A percentile compares a stretch with the other conserved stretches of the same genome.
These are phyloP conservation scores for Chaetothyriales sp. DNA, from an alignment of 2,329 filamentous ascomycete genomes.

Conservation along the genomic window DNA sequence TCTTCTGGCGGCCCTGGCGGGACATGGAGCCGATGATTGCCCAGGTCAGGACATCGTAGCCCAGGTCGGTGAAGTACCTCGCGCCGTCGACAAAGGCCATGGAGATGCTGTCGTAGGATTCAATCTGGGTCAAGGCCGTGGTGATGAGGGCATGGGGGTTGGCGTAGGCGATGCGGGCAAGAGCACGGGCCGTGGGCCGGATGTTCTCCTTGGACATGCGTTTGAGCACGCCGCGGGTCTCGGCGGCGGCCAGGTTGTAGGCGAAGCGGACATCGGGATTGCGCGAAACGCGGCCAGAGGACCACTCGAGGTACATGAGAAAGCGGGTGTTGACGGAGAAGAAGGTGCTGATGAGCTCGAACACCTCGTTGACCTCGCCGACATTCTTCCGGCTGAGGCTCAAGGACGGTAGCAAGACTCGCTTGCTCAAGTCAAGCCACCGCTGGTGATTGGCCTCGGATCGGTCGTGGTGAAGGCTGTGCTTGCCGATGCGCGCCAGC, in stretches of 20 bases:
- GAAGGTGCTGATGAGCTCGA: slow-evolving; percentile 66
- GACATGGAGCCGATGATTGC: slow-evolving; percentile 63
- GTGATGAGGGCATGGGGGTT: slow-evolving; percentile 86
- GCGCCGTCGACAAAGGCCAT: slow-evolving; percentile 90
- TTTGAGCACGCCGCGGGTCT: slow-evolving; percentile 78
- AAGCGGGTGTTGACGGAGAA: slow-evolving; percentile 65
- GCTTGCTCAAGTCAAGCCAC: slow-evolving; percentile 74
- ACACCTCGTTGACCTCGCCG: slow-evolving; percentile 72
- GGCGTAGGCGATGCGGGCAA: slow-evolving; percentile 84
- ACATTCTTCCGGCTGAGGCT: slow-evolving; percentile 78
- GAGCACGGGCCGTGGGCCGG: slow-evolving; percentile 66
- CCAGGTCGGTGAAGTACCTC: slow-evolving; percentile 81
- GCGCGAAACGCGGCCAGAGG: slow-evolving; percentile 62
- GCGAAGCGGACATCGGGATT: slow-evolving; percentile 63
- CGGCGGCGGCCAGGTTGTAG: slow-evolving; percentile 60
- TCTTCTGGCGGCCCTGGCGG: slow-evolving; percentile 42
- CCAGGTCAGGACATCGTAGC: slow-evolving; percentile 89
- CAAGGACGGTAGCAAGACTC: slow-evolving; percentile 73
- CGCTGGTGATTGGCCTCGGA: slow-evolving; percentile 58
- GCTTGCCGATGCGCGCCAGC: slow-evolving; percentile 68
- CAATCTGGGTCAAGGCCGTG: slow-evolving; percentile 77
- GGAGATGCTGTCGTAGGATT: slow-evolving; percentile 88
- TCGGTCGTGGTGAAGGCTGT: slow-evolving; percentile 56
- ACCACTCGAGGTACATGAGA: slow-evolving; percentile 88
- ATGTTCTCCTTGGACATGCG: slow-evolving; percentile 79